Percentiles rank a stretch among this genome's conserved stretches.
Evolutionary conservation across 441 rosid species (phyloP).

Genomic region (Eutrema salsugineum): DNA sequence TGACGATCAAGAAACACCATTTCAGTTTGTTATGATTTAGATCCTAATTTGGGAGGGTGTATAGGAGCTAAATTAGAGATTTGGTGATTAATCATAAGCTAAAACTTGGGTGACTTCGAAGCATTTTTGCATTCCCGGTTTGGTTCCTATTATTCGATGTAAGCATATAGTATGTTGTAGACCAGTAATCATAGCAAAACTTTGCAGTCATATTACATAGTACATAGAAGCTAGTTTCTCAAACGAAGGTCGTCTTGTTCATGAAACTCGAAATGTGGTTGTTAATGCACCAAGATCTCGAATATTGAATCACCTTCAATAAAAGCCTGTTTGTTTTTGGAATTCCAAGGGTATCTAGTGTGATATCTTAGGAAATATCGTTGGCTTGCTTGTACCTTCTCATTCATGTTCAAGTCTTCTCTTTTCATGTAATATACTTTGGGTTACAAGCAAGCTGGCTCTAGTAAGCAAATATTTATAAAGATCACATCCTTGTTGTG

Average conservation of each 20-base stretch:
- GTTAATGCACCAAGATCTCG: background rate
- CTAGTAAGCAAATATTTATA: background rate
- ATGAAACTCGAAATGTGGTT: background rate
- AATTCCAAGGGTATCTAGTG: background rate
- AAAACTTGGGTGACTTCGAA: background rate
- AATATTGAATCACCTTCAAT: background rate
- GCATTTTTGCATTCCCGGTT: background rate
- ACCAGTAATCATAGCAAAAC: background rate
- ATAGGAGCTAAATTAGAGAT: background rate
- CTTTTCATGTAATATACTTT: background rate
- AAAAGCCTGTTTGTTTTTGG: background rate
- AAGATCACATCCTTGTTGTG: background rate
- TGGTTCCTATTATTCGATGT: background rate
- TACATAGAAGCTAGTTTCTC: slow-evolving; percentile 24
- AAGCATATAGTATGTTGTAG: background rate
- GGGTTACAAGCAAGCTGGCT: background rate
- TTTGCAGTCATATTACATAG: slow-evolving; percentile 26
- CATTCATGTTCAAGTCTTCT: background rate
- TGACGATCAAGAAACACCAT: background rate
- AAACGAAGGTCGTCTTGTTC: background rate
- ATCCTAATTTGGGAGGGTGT: background rate
- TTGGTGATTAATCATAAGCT: background rate
- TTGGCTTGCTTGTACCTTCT: background rate
- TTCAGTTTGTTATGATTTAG: background rate
- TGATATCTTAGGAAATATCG: background rate